phyloP scores from a whole-genome alignment of 495 filamentous ascomycete genomes.

The Glutinoglossum americanum region DNA sequence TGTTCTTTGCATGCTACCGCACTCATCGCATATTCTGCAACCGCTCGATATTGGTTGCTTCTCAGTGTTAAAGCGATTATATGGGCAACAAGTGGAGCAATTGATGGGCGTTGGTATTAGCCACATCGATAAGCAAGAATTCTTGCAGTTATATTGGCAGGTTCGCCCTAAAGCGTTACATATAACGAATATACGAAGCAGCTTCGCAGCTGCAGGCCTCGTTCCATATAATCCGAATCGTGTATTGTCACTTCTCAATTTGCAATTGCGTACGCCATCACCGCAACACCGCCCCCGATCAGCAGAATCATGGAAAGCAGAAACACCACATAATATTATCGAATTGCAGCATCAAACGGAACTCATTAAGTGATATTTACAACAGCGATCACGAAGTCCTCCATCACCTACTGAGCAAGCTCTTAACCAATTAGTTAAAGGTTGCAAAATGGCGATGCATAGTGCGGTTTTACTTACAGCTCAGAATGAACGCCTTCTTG shows the following conservation, averaged over 20 bases:
- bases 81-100: conserved; percentile 4
- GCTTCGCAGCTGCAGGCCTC: not conserved
- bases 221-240: not conserved
- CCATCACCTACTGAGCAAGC: not conserved
- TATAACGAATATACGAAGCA: not conserved
- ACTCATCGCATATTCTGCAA: conserved; percentile 12
- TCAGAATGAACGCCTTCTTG: not conserved
- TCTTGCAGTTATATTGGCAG: not conserved
- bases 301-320: not conserved
- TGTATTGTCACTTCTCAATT: not conserved
- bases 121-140: not conserved
- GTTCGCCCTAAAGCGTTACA: not conserved
- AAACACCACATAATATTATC: conserved; percentile 1
- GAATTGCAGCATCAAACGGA: not conserved
- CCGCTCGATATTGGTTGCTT: conserved; percentile 12
- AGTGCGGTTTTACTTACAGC: not conserved
- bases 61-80: conserved; percentile 7
- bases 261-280: not conserved
- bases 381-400: not conserved
- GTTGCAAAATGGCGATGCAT: not conserved
- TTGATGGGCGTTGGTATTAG: not conserved
- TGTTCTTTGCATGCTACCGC: conserved; percentile 9
- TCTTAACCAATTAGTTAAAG: not conserved
- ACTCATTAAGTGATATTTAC: not conserved
- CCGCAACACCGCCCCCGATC: not conserved